A percentile compares a stretch with the other conserved stretches of the same genome.
Conservation (phyloP, 177 flowering plant genomes). For the Tripterygium wilfordii region DNA sequence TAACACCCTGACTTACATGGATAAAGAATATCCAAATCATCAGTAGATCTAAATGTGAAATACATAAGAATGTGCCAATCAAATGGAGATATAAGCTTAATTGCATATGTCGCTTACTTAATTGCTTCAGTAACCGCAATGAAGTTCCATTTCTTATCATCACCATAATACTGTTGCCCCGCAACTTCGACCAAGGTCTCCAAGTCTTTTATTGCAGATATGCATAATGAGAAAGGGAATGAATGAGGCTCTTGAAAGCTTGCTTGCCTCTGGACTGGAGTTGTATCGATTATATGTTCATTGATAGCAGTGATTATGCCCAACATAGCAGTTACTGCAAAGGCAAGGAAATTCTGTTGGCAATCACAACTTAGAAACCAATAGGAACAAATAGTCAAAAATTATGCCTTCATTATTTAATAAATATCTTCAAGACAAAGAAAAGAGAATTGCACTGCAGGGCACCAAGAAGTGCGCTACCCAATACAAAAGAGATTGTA, state of each 20-base stretch:
- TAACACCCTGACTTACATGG: slow-evolving; percentile 49
- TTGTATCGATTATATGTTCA: slow-evolving; percentile 73
- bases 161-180: slow-evolving; percentile 77
- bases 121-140: slow-evolving; percentile 70
- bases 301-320: slow-evolving; percentile 77
- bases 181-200: slow-evolving; percentile 90
- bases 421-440: no score
- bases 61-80: neutral
- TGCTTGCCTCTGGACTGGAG: slow-evolving; percentile 33
- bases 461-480: no score
- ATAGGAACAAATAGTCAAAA: no score
- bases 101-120: slow-evolving; percentile 49
- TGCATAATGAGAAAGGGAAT: slow-evolving; percentile 68
- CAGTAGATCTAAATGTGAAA: neutral
- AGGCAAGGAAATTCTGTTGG: no score
- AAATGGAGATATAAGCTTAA: neutral
- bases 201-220: slow-evolving; percentile 76
- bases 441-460: no score
- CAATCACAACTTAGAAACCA: no score
- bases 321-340: slow-evolving; percentile 65
- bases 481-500: no score
- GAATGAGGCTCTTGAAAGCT: slow-evolving; percentile 34
- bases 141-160: slow-evolving; percentile 86
- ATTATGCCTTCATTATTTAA: no score
- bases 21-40: neutral